Evolutionary conservation across 2,329 filamentous ascomycete genomes (phyloP).

Genomic region (Fusarium pilosicola): DNA sequence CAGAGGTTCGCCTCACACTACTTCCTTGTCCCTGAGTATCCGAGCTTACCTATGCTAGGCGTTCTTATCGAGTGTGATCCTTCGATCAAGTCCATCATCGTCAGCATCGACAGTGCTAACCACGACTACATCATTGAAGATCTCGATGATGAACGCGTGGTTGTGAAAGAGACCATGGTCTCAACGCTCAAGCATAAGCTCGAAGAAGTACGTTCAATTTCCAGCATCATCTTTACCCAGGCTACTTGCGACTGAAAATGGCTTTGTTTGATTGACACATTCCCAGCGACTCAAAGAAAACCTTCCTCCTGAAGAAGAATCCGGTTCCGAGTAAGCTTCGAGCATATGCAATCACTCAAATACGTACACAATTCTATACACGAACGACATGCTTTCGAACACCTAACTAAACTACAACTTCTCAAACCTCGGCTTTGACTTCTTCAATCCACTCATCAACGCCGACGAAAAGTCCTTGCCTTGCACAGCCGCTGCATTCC

Average conservation of each 20-base stretch:
- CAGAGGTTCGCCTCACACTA: constrained; percentile 54
- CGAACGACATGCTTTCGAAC: not conserved
- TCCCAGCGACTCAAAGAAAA: constrained; percentile 62
- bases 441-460: constrained; percentile 79
- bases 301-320: constrained; percentile 61
- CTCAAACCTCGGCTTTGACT: constrained; percentile 82
- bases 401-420: constrained; percentile 71
- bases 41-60: constrained; percentile 55
- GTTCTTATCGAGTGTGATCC: constrained; percentile 84
- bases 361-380: not conserved
- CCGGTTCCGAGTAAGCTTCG: constrained; percentile 57
- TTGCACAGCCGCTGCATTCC: constrained; percentile 88
- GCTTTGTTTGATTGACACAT: constrained; percentile 14
- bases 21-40: not conserved
- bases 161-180: constrained; percentile 80
- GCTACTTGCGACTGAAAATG: not conserved
- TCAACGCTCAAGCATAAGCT: constrained; percentile 73
- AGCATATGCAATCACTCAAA: not conserved
- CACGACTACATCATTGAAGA: constrained; percentile 84
- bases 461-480: constrained; percentile 80
- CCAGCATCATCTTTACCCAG: not conserved
- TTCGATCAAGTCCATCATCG: constrained; percentile 87
- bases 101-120: constrained; percentile 76
- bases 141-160: constrained; percentile 78
- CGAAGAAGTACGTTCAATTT: constrained; percentile 67